These are phyloP conservation scores for Erythrobasidium yunnanense DNA, from an alignment of 768 basidiomycete species.

Conservation along the genomic window DNA sequence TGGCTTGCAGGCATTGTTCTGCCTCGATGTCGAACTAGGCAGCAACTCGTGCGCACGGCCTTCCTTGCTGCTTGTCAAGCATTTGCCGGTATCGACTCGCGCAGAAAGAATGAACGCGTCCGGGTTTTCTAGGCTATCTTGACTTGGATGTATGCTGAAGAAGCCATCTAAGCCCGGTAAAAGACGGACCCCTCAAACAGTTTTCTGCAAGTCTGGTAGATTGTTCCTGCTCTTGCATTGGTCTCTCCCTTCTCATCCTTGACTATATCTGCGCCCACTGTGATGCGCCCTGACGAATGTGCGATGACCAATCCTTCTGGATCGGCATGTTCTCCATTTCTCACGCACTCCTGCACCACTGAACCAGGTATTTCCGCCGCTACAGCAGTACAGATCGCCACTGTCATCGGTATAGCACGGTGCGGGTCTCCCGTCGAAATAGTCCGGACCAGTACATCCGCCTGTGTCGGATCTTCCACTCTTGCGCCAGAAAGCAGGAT, in stretches of 20 bases:
- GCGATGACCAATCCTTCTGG: conserved; percentile 9
- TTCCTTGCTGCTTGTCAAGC: no score
- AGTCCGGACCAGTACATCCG: conserved; percentile 52
- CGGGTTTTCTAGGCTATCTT: no score
- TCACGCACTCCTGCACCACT: not conserved
- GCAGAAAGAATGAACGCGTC: no score
- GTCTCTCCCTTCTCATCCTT: not conserved
- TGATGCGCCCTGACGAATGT: not conserved
- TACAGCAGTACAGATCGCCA: conserved; percentile 42
- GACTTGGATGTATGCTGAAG: no score
- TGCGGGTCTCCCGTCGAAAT: conserved; percentile 63
- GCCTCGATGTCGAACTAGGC: no score
- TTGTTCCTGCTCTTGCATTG: not conserved
- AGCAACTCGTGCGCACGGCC: no score
- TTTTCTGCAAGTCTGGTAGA: not conserved
- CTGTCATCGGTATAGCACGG: conserved; percentile 62
- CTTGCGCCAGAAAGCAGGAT: not conserved
- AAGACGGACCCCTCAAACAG: conserved; percentile 6
- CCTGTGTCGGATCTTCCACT: conserved; percentile 33
- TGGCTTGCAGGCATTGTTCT: no score
- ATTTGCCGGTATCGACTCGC: no score
- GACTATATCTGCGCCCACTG: not conserved
- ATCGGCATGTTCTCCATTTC: not conserved
- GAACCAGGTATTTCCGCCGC: not conserved
- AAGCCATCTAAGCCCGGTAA: not conserved